phyloP scores from a whole-genome alignment of 306 rosid species.

The Cucurbita ficifolia region DNA sequence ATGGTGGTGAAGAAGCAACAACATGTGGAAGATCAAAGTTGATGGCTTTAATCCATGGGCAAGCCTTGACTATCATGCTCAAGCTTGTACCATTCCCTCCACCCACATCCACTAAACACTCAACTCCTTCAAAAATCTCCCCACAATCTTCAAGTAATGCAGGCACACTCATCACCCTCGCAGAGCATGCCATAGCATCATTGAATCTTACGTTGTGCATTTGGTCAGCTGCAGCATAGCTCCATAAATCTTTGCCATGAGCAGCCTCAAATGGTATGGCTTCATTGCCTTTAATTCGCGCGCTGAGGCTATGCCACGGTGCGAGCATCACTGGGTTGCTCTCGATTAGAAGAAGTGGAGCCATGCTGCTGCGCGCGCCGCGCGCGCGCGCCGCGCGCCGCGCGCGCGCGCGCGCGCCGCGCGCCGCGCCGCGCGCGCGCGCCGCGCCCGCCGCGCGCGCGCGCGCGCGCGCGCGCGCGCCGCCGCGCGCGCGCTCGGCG shows the following conservation, averaged over 20 bases:
- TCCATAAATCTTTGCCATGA: conserved; percentile 42
- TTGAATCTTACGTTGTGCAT: conserved; percentile 30
- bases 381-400: too few relatives aligned
- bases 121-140: conserved; percentile 6
- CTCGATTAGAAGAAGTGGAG: background rate
- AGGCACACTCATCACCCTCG: conserved; percentile 17
- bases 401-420: too few relatives aligned
- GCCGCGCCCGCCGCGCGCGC: too few relatives aligned
- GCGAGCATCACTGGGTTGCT: background rate
- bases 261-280: conserved; percentile 12
- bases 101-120: background rate
- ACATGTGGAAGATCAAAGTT: background rate
- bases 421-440: too few relatives aligned
- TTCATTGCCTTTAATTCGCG: background rate
- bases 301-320: background rate
- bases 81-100: background rate
- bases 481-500: too few relatives aligned
- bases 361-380: background rate
- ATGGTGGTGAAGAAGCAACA: background rate
- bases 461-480: too few relatives aligned
- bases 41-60: background rate
- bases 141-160: conserved; percentile 16
- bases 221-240: conserved; percentile 13
- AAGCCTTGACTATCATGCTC: background rate
- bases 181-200: conserved; percentile 50